A percentile compares a stretch with the other conserved stretches of the same genome.
phyloP scores from a whole-genome alignment of 2,329 filamentous ascomycete genomes.

The Xylariaceae sp. region DNA sequence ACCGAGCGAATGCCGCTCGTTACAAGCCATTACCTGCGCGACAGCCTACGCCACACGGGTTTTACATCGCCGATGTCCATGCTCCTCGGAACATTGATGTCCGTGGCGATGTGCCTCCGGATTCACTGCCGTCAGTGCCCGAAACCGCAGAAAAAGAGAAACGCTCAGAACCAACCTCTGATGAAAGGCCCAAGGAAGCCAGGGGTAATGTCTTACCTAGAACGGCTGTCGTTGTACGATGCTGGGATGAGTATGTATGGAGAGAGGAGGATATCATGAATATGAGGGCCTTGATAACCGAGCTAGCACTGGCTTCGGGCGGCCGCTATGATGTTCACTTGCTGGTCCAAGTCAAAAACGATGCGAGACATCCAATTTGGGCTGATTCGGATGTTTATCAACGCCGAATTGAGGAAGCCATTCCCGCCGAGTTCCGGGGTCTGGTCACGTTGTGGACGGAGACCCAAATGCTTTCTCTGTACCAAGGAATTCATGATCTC shows the following conservation, averaged over 20 bases:
- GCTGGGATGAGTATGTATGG: constrained; percentile 77
- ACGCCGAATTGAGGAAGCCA: constrained; percentile 59
- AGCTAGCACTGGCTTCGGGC: constrained; percentile 73
- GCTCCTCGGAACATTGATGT: constrained; percentile 22
- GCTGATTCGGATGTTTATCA: constrained; percentile 65
- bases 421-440: constrained; percentile 80
- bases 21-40: constrained; percentile 51
- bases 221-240: constrained; percentile 75
- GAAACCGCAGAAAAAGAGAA: constrained; percentile 22
- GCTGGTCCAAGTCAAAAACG: constrained; percentile 76
- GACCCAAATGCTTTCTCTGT: constrained; percentile 84
- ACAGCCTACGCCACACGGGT: constrained; percentile 43
- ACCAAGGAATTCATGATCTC: constrained; percentile 78
- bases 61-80: constrained; percentile 42
- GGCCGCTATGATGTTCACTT: constrained; percentile 84
- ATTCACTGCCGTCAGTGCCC: constrained; percentile 14
- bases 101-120: constrained; percentile 24
- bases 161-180: constrained; percentile 12
- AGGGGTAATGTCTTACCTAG: constrained; percentile 40
- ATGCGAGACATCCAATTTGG: constrained; percentile 71
- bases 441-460: constrained; percentile 92
- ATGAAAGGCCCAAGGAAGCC: constrained; percentile 17
- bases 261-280: constrained; percentile 75
- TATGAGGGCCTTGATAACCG: constrained; percentile 76
- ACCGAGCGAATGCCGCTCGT: constrained; percentile 62